Base-by-base conservation (phyloP, 495 filamentous ascomycete species). In the Annulohypoxylon maeteangense region DNA sequence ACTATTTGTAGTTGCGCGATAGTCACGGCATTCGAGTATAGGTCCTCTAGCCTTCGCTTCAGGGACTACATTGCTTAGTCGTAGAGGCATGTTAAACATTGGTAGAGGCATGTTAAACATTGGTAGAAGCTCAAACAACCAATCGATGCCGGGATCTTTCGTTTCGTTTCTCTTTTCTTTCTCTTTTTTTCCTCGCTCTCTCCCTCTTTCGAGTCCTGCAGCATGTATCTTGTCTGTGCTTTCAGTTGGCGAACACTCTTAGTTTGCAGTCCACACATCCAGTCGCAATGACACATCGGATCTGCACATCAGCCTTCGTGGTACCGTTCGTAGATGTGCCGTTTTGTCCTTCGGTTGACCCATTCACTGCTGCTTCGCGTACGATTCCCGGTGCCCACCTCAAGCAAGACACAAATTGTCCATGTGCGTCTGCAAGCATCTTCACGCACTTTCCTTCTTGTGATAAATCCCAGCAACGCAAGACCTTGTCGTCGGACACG, bases 381-480 rank as follows among this genome's bases (percentile, higher is more conserved):
- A 87, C 79, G 11, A 93, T 85, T 4, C 88, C 87, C 0, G 95
- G 95, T n/a, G 94, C 95, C 95, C 95, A 99, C 61, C 93, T 79
- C 38, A 99, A 82, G 77, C 93, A 95, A 67, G 87, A 92, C 38
- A 98, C 87, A 72, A 99, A 99, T 76, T 94, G 93, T 5, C 84
- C 90, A 78, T 97, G 95, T 1, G 89, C 91, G 71, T 94, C 91
- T 36, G 86, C 82, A 14, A 97, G 79, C 2, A 87, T 91, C 82
- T 94, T 94, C 62, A 98, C 94, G 69, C 93, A 93, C 68, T 91
- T 91, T 16, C 92, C 92, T 78, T 98, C 94, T 74, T 99, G 95
- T 12, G 86, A 85, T 7, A 99, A 83, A 81, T 99, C 95, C 95
- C 95, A 99, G 82, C 95, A 98, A 45, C 95, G 85, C 34, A 99